Percentiles rank a stretch among this genome's conserved stretches.
phyloP scores from a whole-genome alignment of 257 asterid species.

The Gardenia jasminoides region DNA sequence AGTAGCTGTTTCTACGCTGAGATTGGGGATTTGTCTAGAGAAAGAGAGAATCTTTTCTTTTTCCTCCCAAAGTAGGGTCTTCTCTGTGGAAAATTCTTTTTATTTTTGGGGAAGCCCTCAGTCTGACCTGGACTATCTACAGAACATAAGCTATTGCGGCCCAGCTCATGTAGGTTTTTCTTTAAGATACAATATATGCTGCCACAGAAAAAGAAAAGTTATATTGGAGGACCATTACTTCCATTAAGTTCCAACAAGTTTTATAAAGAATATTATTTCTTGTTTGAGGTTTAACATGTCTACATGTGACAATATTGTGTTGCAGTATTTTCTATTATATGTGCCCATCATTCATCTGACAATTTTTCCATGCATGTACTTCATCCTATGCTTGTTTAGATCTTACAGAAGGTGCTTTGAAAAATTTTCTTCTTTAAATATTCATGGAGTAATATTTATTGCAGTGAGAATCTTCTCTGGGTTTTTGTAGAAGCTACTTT shows the following conservation, averaged over 20 bases:
- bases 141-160: slow-evolving; percentile 29
- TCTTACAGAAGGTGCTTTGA: slow-evolving; percentile 24
- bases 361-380: slow-evolving; percentile 25
- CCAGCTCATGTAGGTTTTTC: slow-evolving; percentile 45
- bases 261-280: not conserved
- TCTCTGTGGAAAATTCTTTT: slow-evolving; percentile 9
- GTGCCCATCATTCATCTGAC: slow-evolving; percentile 18
- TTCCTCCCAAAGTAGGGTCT: slow-evolving; percentile 15
- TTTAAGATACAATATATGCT: slow-evolving; percentile 21
- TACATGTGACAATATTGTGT: slow-evolving; percentile 35
- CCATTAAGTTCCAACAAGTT: not conserved
- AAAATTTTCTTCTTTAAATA: slow-evolving; percentile 1
- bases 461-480: slow-evolving; percentile 10
- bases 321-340: slow-evolving; percentile 15
- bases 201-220: slow-evolving; percentile 9
- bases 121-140: slow-evolving; percentile 16
- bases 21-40: slow-evolving; percentile 19
- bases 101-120: slow-evolving; percentile 19
- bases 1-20: slow-evolving; percentile 3
- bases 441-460: slow-evolving; percentile 13
- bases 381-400: slow-evolving; percentile 29
- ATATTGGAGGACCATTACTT: slow-evolving; percentile 22
- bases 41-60: slow-evolving; percentile 17
- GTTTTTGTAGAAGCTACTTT: slow-evolving; percentile 3
- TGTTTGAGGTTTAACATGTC: slow-evolving; percentile 33